A percentile compares a stretch with the other conserved stretches of the same genome.
phyloP scores from a whole-genome alignment of 768 basidiomycete genomes.

The Podaxis pistillaris region DNA sequence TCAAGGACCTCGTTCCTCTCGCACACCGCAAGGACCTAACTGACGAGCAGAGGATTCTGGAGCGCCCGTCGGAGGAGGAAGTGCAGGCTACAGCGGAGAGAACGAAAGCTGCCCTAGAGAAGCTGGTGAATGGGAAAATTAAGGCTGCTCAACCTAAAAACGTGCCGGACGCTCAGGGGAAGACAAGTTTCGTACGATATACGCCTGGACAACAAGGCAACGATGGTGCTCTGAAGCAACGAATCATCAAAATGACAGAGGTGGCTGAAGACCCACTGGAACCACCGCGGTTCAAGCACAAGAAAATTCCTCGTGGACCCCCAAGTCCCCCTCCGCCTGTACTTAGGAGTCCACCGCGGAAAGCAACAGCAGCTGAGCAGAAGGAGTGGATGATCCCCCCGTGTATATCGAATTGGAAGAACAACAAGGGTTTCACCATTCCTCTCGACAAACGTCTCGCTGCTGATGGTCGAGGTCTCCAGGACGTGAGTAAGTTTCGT shows the following conservation, averaged over 20 bases:
- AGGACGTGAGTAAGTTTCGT: conserved; percentile 70
- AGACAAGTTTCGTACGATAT: conserved; percentile 91
- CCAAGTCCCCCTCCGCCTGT: conserved; percentile 97
- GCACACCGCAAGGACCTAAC: conserved; percentile 84
- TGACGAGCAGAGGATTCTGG: conserved; percentile 74
- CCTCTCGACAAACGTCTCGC: conserved; percentile 97
- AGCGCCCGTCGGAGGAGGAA: conserved; percentile 91
- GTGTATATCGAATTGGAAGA: conserved; percentile 99
- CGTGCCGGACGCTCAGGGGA: conserved; percentile 80
- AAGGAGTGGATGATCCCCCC: conserved; percentile 99
- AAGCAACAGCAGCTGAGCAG: conserved; percentile 95
- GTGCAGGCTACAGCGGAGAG: conserved; percentile 89
- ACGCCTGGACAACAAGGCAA: conserved; percentile 90
- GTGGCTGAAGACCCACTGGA: conserved; percentile 97
- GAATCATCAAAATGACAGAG: conserved; percentile 99
- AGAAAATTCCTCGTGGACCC: conserved; percentile 97
- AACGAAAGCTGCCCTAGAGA: conserved; percentile 89
- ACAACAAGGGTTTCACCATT: conserved; percentile 99
- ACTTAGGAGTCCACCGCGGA: conserved; percentile 90
- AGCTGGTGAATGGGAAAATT: conserved; percentile 92
- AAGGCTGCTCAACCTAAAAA: conserved; percentile 98
- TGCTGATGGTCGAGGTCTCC: conserved; percentile 96
- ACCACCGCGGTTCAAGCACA: conserved; percentile 96
- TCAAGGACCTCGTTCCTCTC: conserved; percentile 96
- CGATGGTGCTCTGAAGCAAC: conserved; percentile 72